A percentile compares a stretch with the other conserved stretches of the same genome.
These are phyloP conservation scores for Acorus calamus DNA, from an alignment of 106 monocot genomes.

Conservation along the genomic window DNA sequence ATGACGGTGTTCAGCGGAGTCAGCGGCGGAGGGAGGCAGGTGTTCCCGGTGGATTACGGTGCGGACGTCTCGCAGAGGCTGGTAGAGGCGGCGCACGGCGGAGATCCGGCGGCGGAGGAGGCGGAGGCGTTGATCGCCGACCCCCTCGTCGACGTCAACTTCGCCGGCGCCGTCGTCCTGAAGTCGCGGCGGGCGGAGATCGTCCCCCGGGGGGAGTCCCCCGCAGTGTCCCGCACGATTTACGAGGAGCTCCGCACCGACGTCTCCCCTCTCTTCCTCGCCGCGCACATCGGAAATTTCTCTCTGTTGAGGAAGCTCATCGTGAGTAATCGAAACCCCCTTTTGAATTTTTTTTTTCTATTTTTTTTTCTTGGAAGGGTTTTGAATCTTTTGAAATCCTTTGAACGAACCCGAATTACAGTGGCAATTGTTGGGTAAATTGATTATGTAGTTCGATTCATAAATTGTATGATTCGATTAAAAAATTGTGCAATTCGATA, in stretches of 20 bases:
- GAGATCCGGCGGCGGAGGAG: constrained; percentile 19
- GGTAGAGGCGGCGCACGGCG: constrained; percentile 52
- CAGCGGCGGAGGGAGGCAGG: constrained; percentile 16
- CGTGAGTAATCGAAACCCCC: constrained; percentile 16
- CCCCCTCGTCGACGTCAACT: constrained; percentile 63
- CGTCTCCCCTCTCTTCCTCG: constrained; percentile 79
- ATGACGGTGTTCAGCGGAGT: constrained; percentile 19
- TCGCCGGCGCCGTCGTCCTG: constrained; percentile 50
- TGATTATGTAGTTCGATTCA: no score
- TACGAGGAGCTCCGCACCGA: constrained; percentile 62
- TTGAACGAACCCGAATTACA: no score
- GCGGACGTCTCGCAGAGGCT: constrained; percentile 52
- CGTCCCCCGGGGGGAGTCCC: constrained; percentile 41
- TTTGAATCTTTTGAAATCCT: neutral
- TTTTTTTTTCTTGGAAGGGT: neutral
- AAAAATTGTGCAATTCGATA: no score
- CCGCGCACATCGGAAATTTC: constrained; percentile 55
- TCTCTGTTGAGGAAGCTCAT: constrained; percentile 59
- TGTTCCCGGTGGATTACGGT: constrained; percentile 28
- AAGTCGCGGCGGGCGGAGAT: constrained; percentile 35
- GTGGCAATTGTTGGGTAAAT: no score
- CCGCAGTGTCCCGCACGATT: constrained; percentile 44
- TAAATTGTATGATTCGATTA: no score
- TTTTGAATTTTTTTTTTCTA: neutral
- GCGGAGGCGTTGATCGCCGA: constrained; percentile 40